phyloP scores from a whole-genome alignment of 352 stramenopile genomes.

The Saprolegnia diclina region DNA sequence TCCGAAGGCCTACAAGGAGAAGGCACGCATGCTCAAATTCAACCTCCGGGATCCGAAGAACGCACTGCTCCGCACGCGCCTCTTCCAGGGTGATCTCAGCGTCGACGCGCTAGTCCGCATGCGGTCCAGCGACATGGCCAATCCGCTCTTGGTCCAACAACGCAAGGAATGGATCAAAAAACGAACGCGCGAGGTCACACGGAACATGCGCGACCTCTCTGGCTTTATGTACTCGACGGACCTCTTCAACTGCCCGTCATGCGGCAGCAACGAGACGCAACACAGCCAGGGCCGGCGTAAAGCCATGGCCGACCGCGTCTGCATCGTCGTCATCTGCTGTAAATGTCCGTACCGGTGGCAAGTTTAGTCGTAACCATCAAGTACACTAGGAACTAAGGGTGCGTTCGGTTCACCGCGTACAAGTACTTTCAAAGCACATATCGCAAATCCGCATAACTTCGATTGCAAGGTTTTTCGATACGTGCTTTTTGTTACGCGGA shows the following conservation, averaged over 20 bases:
- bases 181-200: conserved; percentile 78
- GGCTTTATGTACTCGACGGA: conserved; percentile 63
- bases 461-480: too few species aligned
- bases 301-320: conserved; percentile 73
- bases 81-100: conserved; percentile 54
- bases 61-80: conserved; percentile 49
- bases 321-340: conserved; percentile 75
- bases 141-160: conserved; percentile 71
- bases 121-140: conserved; percentile 77
- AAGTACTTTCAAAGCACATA: too few species aligned
- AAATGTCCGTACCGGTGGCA: conserved; percentile 75
- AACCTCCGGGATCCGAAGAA: conserved; percentile 78
- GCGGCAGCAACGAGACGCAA: conserved; percentile 60
- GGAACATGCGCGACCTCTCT: conserved; percentile 51
- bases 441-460: too few species aligned
- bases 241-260: conserved; percentile 77
- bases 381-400: neutral
- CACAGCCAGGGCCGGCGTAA: conserved; percentile 81
- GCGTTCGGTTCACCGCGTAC: too few species aligned
- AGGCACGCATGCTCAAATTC: conserved; percentile 73
- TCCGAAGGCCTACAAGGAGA: conserved; percentile 73
- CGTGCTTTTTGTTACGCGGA: too few species aligned
- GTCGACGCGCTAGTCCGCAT: conserved; percentile 62
- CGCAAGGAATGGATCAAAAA: conserved; percentile 83
- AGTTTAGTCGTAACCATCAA: conserved; percentile 35